Base-by-base conservation (phyloP, 108 stramenopile species). In the Aurantiochytrium sp. region DNA sequence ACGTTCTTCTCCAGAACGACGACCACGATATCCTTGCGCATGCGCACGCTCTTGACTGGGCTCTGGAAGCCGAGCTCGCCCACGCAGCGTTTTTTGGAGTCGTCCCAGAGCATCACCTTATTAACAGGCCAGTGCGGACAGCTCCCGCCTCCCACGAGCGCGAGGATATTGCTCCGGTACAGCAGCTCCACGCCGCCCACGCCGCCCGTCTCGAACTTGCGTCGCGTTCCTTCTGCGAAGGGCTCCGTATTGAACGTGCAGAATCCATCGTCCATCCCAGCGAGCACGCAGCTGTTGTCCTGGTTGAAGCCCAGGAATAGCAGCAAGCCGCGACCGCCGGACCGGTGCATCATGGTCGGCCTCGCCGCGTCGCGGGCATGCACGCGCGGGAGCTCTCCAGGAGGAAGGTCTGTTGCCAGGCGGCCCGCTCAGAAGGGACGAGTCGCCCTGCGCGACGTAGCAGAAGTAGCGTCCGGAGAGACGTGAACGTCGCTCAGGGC, bases 51-150 rank as follows among this genome's bases (percentile, higher is more conserved):
- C 42, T 97, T 88, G 4, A 99, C 98, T 30, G 21, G 98, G 93
- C 89, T 96, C 95, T 42, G 91, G 89, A 87, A 99, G 88, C 89
- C 89, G 45, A 94, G 89, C 85, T 99, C 97, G 15, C 99, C 98
- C 88, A 98, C 95, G 68, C 95, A 96, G 45, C 94, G 91, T 88
- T 95, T 95, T 52, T 95, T 90, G 87, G 97, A 96, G 93, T 99
- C 99, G 85, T 98, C 99, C 96, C 97, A 99, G 41, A 99, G 97
- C 89, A 97, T 94, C 3, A 99, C 98, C 87, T 97, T 97, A 89
- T 98, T 96, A 19, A 96, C 95, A 30, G 98, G 96, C 42, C 94
- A 96, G 12, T 97, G 92, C 4, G 99, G 97, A 36, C 95, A 92
- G 37, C 91, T 54, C 0, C 96, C 96, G 21, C 94, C 94, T 10